phyloP scores from a whole-genome alignment of 768 basidiomycete genomes.

The Tulasnella sp. region DNA sequence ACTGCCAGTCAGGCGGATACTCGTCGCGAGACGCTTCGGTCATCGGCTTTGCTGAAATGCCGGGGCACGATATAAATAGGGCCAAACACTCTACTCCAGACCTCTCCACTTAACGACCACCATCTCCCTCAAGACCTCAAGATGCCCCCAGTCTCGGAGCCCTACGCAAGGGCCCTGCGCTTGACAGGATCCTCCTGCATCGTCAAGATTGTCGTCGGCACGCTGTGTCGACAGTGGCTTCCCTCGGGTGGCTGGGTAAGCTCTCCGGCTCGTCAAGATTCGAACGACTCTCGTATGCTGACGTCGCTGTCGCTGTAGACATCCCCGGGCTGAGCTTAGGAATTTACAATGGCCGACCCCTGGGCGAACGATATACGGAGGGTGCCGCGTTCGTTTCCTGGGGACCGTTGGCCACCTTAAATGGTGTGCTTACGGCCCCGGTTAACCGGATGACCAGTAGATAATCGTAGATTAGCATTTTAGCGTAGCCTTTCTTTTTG shows the following conservation, averaged over 20 bases:
- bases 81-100: not conserved
- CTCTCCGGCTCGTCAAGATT: not conserved
- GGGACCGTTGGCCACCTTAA: not conserved
- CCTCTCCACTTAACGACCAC: not conserved
- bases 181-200: no score
- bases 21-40: no score
- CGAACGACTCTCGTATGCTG: not conserved
- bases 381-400: not conserved
- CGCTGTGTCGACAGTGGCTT: no score
- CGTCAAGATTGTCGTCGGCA: no score
- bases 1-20: no score
- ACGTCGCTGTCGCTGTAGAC: not conserved
- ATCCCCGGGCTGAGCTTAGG: not conserved
- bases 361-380: not conserved
- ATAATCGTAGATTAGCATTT: not conserved
- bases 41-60: no score
- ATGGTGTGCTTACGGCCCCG: not conserved
- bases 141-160: no score
- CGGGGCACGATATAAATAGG: not conserved
- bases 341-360: not conserved
- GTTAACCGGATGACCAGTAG: conserved; percentile 1
- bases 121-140: not conserved
- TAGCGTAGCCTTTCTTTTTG: not conserved
- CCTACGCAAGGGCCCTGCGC: no score
- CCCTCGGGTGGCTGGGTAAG: not conserved